These are phyloP conservation scores for Rhynchosporium agropyri DNA, from an alignment of 2,329 filamentous ascomycete species.

Conservation along the genomic window DNA sequence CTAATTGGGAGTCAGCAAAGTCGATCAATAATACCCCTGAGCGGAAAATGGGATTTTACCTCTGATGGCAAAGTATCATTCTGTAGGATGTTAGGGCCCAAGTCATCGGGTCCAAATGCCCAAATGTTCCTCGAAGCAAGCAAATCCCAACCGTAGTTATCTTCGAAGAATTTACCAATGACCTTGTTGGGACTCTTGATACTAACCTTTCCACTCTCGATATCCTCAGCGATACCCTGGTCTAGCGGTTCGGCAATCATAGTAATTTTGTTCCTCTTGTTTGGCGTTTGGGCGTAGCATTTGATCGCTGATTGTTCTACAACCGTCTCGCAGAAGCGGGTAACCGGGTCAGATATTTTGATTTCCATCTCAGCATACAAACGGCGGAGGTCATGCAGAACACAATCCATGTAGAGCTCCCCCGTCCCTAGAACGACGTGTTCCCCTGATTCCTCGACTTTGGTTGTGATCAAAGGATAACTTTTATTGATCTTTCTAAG, in stretches of 20 bases:
- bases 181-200: conserved; percentile 92
- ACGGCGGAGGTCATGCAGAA: conserved; percentile 87
- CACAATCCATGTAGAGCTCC: conserved; percentile 99
- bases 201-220: conserved; percentile 85
- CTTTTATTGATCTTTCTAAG: conserved; percentile 97
- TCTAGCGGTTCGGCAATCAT: conserved; percentile 98
- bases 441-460: conserved; percentile 97
- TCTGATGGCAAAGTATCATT: conserved; percentile 95
- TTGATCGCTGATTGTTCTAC: conserved; percentile 97
- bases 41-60: conserved; percentile 48
- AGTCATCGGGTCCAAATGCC: conserved; percentile 97
- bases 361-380: conserved; percentile 99
- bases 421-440: conserved; percentile 94
- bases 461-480: conserved; percentile 92
- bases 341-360: conserved; percentile 97
- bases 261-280: conserved; percentile 99
- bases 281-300: conserved; percentile 95
- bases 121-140: conserved; percentile 93
- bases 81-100: conserved; percentile 91
- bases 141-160: conserved; percentile 96
- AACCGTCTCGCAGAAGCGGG: conserved; percentile 95
- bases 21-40: conserved; percentile 26
- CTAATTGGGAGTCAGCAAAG: conserved; percentile 45
- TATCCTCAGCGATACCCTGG: conserved; percentile 91
- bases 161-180: conserved; percentile 95